Evolutionary conservation across 2,329 filamentous ascomycete species (phyloP).

Genomic region (Verticillium albo-atrum): DNA sequence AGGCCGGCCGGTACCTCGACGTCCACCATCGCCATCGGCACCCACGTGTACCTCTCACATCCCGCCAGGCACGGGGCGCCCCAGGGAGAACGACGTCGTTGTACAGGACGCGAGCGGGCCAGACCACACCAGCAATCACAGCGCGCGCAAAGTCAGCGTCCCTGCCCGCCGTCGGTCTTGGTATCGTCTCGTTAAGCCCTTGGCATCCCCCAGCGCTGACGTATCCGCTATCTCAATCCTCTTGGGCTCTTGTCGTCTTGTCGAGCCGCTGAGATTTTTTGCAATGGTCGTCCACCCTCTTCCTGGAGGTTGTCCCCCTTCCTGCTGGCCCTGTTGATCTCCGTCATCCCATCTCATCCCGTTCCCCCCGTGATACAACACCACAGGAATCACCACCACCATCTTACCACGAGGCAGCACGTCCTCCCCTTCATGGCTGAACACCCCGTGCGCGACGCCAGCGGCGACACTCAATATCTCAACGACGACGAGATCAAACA

Average conservation of each 20-base stretch:
- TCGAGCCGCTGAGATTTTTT: not conserved
- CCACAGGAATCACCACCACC: not conserved
- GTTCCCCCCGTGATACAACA: not conserved
- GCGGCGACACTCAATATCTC: slow-evolving; percentile 26
- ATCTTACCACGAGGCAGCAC: not conserved
- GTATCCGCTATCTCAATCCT: not conserved
- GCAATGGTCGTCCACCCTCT: not conserved
- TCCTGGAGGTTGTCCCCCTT: not conserved
- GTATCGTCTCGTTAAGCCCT: not conserved
- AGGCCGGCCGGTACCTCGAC: not conserved
- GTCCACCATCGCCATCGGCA: not conserved
- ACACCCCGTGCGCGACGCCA: slow-evolving; percentile 18
- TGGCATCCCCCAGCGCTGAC: not conserved
- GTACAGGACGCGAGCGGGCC: not conserved
- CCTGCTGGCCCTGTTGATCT: not conserved
- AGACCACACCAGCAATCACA: not conserved
- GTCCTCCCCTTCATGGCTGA: slow-evolving; percentile 12
- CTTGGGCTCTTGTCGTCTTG: not conserved
- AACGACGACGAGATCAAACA: slow-evolving; percentile 43
- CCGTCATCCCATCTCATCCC: not conserved
- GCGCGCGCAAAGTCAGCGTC: not conserved
- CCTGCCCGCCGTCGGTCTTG: not conserved
- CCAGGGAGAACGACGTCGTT: not conserved
- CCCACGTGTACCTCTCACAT: not conserved
- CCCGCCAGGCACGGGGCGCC: not conserved